A percentile compares a stretch with the other conserved stretches of the same genome.
These are phyloP conservation scores for Hericium coralloides DNA, from an alignment of 768 basidiomycete species.

Conservation along the genomic window DNA sequence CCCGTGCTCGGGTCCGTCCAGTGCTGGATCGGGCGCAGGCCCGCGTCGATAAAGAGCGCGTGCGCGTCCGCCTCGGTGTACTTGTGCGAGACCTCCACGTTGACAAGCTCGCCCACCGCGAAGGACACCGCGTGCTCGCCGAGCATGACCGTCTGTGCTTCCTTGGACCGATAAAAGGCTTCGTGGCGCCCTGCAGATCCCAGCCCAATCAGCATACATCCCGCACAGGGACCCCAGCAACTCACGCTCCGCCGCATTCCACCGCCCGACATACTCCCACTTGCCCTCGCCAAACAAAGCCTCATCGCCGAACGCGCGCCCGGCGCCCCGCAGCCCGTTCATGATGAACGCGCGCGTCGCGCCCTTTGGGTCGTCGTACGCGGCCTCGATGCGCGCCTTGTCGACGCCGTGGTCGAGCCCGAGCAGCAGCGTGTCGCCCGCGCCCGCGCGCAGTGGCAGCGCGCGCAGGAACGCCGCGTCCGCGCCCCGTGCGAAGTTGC, in stretches of 20 bases:
- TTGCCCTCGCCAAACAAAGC: slow-evolving; percentile 51
- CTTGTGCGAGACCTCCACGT: slow-evolving; percentile 88
- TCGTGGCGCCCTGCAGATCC: slow-evolving; percentile 59
- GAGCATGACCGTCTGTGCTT: slow-evolving; percentile 45
- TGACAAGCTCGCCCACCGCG: slow-evolving; percentile 62
- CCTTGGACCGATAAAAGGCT: slow-evolving; percentile 70
- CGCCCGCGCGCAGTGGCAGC: slow-evolving; percentile 66
- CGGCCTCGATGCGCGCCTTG: slow-evolving; percentile 60
- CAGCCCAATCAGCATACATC: background rate
- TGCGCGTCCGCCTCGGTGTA: slow-evolving; percentile 70
- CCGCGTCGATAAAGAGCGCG: slow-evolving; percentile 59
- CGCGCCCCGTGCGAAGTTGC: slow-evolving; percentile 73
- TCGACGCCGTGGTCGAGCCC: slow-evolving; percentile 86
- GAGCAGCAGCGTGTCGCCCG: slow-evolving; percentile 76
- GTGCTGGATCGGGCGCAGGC: slow-evolving; percentile 76
- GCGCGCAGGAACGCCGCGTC: slow-evolving; percentile 67
- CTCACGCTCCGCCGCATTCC: slow-evolving; percentile 48
- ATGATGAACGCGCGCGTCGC: slow-evolving; percentile 72
- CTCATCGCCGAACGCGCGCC: slow-evolving; percentile 59
- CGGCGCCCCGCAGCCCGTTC: slow-evolving; percentile 72
- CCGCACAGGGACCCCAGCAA: slow-evolving; percentile 2
- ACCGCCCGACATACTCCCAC: slow-evolving; percentile 64
- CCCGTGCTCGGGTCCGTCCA: slow-evolving; percentile 69
- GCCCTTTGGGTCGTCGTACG: slow-evolving; percentile 79
- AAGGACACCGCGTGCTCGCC: slow-evolving; percentile 42